Evolutionary conservation across 805 yeast genomes (phyloP).

Genomic region (Ogataea saltuana): DNA sequence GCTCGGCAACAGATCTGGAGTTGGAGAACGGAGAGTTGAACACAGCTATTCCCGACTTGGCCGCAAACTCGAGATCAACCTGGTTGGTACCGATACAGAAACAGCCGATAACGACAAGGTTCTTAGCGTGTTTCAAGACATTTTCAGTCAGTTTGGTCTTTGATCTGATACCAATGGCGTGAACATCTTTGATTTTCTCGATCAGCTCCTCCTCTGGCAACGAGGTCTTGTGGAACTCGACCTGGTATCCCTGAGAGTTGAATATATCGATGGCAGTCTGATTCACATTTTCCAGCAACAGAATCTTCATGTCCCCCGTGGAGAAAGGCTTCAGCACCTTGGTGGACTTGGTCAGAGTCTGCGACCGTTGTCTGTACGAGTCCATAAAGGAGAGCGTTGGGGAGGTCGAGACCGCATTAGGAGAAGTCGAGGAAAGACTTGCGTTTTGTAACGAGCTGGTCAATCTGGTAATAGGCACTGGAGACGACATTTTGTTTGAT

Average conservation of each 20-base stretch:
- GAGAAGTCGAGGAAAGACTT: constrained; percentile 44
- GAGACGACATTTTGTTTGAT: constrained; percentile 54
- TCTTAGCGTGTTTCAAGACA: constrained; percentile 81
- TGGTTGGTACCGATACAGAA: constrained; percentile 99
- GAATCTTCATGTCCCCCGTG: constrained; percentile 90
- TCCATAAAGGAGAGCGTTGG: constrained; percentile 71
- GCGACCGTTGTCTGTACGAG: constrained; percentile 45
- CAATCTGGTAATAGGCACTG: constrained; percentile 61
- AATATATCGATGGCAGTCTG: constrained; percentile 87
- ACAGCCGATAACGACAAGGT: constrained; percentile 90
- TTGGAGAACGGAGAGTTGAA: constrained; percentile 93
- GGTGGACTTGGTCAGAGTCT: constrained; percentile 47
- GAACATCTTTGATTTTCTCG: constrained; percentile 89
- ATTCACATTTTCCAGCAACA: constrained; percentile 90
- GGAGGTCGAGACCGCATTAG: constrained; percentile 78
- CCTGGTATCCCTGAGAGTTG: constrained; percentile 91
- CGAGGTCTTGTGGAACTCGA: constrained; percentile 88
- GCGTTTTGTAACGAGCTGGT: constrained; percentile 57
- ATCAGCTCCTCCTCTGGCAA: constrained; percentile 91
- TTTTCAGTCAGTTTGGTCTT: constrained; percentile 86
- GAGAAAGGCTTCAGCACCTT: constrained; percentile 91
- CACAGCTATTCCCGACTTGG: constrained; percentile 90
- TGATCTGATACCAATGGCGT: constrained; percentile 97
- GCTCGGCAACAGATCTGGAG: constrained; percentile 97
- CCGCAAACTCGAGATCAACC: constrained; percentile 90